phyloP scores from a whole-genome alignment of 306 rosid genomes.

The Inga leiocalycina region DNA sequence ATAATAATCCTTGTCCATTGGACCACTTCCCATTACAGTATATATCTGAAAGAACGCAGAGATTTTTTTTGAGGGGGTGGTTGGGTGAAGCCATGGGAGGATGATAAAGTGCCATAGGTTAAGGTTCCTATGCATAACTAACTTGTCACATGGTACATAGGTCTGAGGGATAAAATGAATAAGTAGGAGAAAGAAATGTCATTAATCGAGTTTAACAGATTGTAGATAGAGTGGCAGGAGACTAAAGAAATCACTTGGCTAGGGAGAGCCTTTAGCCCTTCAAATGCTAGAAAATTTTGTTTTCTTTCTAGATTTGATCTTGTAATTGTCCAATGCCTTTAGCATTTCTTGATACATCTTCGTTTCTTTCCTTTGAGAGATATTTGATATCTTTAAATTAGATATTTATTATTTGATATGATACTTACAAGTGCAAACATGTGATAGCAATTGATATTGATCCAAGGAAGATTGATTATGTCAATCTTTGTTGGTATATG shows the following conservation, averaged over 20 bases:
- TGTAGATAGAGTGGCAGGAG: background rate
- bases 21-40: background rate
- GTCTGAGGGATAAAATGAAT: background rate
- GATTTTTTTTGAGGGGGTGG: background rate
- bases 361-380: background rate
- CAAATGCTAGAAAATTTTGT: background rate
- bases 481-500: too few relatives aligned
- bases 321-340: constrained; percentile 3
- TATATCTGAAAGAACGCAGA: background rate
- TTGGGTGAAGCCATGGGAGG: background rate
- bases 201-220: background rate
- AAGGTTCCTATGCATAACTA: background rate
- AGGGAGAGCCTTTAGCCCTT: background rate
- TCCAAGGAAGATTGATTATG: constrained; percentile 72
- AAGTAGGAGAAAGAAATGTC: background rate
- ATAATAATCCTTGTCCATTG: background rate
- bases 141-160: background rate
- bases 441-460: constrained; percentile 88
- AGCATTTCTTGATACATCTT: constrained; percentile 12
- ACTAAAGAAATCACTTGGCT: background rate
- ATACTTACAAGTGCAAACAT: constrained; percentile 63
- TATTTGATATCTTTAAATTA: constrained; percentile 6
- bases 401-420: constrained; percentile 30
- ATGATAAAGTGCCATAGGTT: background rate
- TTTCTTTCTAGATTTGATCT: background rate